phyloP scores from a whole-genome alignment of 2,329 filamentous ascomycete genomes.

The Cryphonectria nitschkei region DNA sequence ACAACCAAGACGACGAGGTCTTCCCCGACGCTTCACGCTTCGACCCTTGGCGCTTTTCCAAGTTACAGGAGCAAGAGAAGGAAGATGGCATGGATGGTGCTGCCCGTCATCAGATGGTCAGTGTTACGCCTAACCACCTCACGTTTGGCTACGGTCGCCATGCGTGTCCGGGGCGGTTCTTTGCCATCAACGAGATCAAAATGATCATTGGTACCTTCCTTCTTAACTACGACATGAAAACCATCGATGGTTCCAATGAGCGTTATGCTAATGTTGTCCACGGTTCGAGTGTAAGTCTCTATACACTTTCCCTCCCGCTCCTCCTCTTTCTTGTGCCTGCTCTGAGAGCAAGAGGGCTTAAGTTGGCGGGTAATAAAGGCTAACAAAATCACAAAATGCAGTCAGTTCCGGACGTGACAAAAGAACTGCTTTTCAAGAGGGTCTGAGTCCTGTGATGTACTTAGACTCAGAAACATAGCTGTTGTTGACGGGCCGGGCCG shows the following conservation, averaged over 20 bases:
- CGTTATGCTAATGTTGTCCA: background rate
- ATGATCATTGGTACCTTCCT: constrained; percentile 31
- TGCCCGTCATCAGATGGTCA: constrained; percentile 40
- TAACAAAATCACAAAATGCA: background rate
- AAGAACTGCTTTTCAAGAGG: background rate
- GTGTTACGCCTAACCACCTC: constrained; percentile 37
- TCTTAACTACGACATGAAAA: constrained; percentile 17
- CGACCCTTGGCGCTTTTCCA: constrained; percentile 42
- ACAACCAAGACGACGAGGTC: background rate
- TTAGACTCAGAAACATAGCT: background rate
- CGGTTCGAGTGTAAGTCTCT: background rate
- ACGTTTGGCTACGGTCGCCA: constrained; percentile 42
- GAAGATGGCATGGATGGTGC: background rate
- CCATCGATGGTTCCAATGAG: background rate
- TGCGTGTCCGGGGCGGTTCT: constrained; percentile 38
- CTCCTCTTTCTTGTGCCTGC: too few relatives aligned
- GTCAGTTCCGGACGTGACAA: background rate
- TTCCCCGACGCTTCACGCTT: constrained; percentile 47
- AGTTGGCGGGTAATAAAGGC: background rate
- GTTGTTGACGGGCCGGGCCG: background rate
- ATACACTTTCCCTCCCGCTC: background rate
- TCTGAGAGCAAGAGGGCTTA: background rate
- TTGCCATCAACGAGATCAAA: constrained; percentile 35
- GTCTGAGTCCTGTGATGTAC: background rate
- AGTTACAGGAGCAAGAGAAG: background rate